Percentiles rank a stretch among this genome's conserved stretches.
Conservation (phyloP, 495 filamentous ascomycete genomes). For the Penicillium simplicissimum region DNA sequence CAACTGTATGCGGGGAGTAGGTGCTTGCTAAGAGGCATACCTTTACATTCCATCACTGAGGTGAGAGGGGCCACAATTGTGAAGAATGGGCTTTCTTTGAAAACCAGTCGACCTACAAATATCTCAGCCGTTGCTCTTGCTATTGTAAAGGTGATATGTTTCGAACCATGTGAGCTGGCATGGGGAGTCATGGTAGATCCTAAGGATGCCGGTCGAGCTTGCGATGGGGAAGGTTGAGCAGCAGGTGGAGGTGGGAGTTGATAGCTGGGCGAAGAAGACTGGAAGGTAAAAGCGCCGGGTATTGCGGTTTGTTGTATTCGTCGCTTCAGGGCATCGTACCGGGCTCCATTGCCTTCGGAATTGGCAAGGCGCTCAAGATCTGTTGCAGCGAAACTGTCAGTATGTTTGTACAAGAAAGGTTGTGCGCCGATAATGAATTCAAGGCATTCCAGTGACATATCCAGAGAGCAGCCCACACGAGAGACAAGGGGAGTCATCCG, state of each 20-base stretch:
- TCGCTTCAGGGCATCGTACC: conserved; percentile 35
- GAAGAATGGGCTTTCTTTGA: conserved; percentile 82
- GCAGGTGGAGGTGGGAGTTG: conserved; percentile 32
- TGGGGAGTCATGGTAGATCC: conserved; percentile 35
- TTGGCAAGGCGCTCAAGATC: conserved; percentile 39
- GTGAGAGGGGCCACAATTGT: conserved; percentile 61
- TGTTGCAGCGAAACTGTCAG: conserved; percentile 20
- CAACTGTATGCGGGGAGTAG: neutral
- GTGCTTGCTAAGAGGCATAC: conserved; percentile 46
- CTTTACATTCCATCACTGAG: conserved; percentile 62
- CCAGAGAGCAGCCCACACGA: neutral
- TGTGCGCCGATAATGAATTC: neutral
- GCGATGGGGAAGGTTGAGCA: conserved; percentile 25
- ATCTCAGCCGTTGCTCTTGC: conserved; percentile 18
- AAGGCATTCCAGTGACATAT: neutral
- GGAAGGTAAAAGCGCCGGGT: conserved; percentile 28
- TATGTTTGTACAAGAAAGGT: neutral
- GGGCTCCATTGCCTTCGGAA: conserved; percentile 34
- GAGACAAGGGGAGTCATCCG: neutral
- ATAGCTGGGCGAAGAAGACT: conserved; percentile 25
- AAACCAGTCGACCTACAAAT: conserved; percentile 44
- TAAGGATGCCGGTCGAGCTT: conserved; percentile 31
- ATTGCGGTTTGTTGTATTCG: conserved; percentile 37
- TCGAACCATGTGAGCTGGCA: conserved; percentile 37
- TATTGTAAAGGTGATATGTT: neutral